Conservation (phyloP, 208 protist species). For the Leishmania aethiopica region DNA sequence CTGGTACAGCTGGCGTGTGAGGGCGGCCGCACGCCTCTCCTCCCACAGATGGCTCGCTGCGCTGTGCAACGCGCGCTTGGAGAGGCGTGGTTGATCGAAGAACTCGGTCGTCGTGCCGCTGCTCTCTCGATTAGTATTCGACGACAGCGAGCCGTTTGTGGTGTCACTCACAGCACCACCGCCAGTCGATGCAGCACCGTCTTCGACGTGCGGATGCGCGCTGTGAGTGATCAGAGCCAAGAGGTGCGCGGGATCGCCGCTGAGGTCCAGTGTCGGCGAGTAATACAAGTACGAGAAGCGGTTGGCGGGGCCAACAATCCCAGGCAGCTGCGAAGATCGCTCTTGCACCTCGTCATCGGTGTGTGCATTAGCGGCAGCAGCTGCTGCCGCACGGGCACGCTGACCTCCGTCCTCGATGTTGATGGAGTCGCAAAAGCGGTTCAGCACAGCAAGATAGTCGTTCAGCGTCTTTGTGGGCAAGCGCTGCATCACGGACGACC, state of each 20-base stretch:
- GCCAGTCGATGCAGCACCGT: not conserved
- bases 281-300: constrained; percentile 70
- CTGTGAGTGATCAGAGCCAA: constrained; percentile 21
- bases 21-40: constrained; percentile 11
- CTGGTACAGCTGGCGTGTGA: constrained; percentile 31
- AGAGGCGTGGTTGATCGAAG: not conserved
- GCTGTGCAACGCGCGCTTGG: not conserved
- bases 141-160: not conserved
- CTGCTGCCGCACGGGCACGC: not conserved
- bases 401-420: constrained; percentile 25
- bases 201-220: not conserved
- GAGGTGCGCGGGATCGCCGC: constrained; percentile 51
- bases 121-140: not conserved
- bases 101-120: not conserved
- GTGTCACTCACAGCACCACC: not conserved
- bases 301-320: constrained; percentile 12
- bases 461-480: constrained; percentile 40
- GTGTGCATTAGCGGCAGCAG: not conserved
- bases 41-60: not conserved
- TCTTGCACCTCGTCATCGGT: not conserved
- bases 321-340: constrained; percentile 10
- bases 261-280: constrained; percentile 68
- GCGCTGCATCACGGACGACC: constrained; percentile 14
- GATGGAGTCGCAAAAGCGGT: constrained; percentile 51
- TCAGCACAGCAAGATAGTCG: constrained; percentile 58